Evolutionary conservation across 2,329 filamentous ascomycete species (phyloP), one percentile per base, ranked within the genome.

Genomic region (Hypoxylon rubiginosum): DNA sequence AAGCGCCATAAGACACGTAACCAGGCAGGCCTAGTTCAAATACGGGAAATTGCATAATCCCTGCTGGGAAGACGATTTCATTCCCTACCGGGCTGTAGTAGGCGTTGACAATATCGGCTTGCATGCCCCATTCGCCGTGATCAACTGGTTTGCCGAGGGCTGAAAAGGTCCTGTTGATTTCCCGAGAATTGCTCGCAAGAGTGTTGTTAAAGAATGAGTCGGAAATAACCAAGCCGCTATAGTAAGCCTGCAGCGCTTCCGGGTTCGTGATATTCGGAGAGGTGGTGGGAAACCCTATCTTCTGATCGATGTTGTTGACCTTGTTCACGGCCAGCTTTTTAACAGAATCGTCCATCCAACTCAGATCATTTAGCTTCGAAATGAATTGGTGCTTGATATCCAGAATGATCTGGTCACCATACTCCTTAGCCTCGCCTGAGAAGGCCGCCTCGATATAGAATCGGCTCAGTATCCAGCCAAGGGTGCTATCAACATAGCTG

Each of bases 361-460:
- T 71, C 82, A 78, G 71, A n/a, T 69, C 72, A 43, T 58, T 81
- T 74, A 48, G 83, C 83, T 54, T 82, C 76, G 59, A 74, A 2
- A 86, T 84, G 71, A 92, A 93, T 19, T 87, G 84, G 15, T 85
- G 82, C 76, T 91, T 91, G 74, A 93, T 90, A 68, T 92, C 88
- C 9, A 85, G 85, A n/a, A 92, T 86, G 69, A 94, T 89, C 58
- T 88, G 84, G 62, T 92, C 88, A 15, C 90, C 90, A 49, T 91
- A 86, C 3, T 86, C 79, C 74, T 91, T 91, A 0, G 89, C 89
- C 19, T 88, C 85, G 11, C 89, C 84, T 0, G 89, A 88, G 72
- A 92, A 93, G 0, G 89, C 85, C 52, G 87, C 87, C 66, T 92
- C 86, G 1, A 92, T 83, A 68, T 90, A 93, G 79, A 92, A 92